phyloP scores from a whole-genome alignment of 2,329 filamentous ascomycete species.

The Phialophora verrucosa region DNA sequence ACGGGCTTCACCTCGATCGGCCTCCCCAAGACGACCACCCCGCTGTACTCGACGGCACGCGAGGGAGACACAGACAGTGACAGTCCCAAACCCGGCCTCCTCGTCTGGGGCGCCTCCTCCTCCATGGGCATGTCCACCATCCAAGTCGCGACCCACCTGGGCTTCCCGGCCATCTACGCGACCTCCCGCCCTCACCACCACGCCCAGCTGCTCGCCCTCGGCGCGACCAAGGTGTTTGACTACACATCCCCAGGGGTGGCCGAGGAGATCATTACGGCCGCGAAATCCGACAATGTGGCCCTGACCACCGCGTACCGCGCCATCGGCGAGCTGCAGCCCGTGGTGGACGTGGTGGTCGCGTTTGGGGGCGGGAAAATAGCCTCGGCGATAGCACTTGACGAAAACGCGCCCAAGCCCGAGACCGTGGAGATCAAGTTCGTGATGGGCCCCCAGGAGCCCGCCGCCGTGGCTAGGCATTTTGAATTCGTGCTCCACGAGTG shows the following conservation, averaged over 20 bases:
- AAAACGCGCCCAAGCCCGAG: slow-evolving; percentile 26
- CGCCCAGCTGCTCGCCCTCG: slow-evolving; percentile 46
- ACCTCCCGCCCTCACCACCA: slow-evolving; percentile 50
- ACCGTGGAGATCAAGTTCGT: slow-evolving; percentile 34
- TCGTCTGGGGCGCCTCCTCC: slow-evolving; percentile 53
- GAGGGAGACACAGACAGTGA: not conserved
- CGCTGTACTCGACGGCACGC: slow-evolving; percentile 35
- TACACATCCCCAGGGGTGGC: slow-evolving; percentile 46
- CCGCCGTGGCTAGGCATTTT: not conserved
- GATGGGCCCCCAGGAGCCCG: slow-evolving; percentile 3
- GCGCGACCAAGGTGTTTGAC: slow-evolving; percentile 50
- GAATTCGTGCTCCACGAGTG: slow-evolving; percentile 16
- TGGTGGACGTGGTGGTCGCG: slow-evolving; percentile 38
- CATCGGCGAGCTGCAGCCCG: slow-evolving; percentile 51
- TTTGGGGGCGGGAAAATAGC: slow-evolving; percentile 34
- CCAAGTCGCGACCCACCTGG: slow-evolving; percentile 48
- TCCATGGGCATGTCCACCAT: slow-evolving; percentile 50
- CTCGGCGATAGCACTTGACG: slow-evolving; percentile 22
- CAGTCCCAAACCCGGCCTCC: slow-evolving; percentile 40
- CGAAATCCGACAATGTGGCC: slow-evolving; percentile 37
- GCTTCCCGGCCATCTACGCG: slow-evolving; percentile 47
- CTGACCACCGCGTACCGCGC: slow-evolving; percentile 23
- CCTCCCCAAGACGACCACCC: slow-evolving; percentile 39
- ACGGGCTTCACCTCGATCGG: slow-evolving; percentile 40
- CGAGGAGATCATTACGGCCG: slow-evolving; percentile 41